phyloP scores from a whole-genome alignment of 768 basidiomycete genomes.

The Kwoniella pini region DNA sequence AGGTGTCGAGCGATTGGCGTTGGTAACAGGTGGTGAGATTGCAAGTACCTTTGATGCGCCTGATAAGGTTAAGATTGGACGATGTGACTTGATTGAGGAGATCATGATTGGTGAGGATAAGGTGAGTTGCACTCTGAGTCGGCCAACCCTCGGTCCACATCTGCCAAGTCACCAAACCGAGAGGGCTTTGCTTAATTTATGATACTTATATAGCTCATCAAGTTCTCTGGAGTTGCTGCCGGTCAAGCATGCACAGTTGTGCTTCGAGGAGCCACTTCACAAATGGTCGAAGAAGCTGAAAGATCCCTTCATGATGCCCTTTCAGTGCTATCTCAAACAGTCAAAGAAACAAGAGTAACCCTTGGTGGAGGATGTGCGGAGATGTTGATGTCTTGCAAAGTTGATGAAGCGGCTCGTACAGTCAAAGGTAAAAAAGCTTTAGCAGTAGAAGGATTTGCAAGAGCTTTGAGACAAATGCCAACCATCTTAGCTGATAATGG shows the following conservation, averaged over 20 bases:
- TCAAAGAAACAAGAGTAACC: conserved; percentile 91
- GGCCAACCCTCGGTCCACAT: too few relatives aligned
- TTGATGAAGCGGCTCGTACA: conserved; percentile 80
- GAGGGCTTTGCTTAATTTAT: too few relatives aligned
- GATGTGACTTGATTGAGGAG: conserved; percentile 94
- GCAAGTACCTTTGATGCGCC: conserved; percentile 92
- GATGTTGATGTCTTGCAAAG: conserved; percentile 94
- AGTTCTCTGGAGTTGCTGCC: conserved; percentile 98
- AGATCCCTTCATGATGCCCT: conserved; percentile 96
- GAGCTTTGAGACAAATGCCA: conserved; percentile 86
- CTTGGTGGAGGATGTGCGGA: conserved; percentile 97
- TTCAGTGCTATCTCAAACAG: conserved; percentile 94
- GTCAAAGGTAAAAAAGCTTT: conserved; percentile 94
- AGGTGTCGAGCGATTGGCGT: conserved; percentile 90
- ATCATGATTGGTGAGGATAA: conserved; percentile 99
- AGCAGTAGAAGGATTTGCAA: conserved; percentile 86
- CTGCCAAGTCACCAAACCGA: too few relatives aligned
- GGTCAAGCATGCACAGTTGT: conserved; percentile 98
- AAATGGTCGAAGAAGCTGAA: conserved; percentile 99
- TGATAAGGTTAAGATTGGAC: conserved; percentile 86
- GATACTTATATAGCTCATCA: too few relatives aligned
- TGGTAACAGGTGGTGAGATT: conserved; percentile 98
- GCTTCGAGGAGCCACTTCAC: conserved; percentile 91
- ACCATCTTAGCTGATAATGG: conserved; percentile 97
- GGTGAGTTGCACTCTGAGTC: conserved; percentile 58